Base-by-base conservation (phyloP, 1,284 basidiomycete genomes). In the Naganishia albida region DNA sequence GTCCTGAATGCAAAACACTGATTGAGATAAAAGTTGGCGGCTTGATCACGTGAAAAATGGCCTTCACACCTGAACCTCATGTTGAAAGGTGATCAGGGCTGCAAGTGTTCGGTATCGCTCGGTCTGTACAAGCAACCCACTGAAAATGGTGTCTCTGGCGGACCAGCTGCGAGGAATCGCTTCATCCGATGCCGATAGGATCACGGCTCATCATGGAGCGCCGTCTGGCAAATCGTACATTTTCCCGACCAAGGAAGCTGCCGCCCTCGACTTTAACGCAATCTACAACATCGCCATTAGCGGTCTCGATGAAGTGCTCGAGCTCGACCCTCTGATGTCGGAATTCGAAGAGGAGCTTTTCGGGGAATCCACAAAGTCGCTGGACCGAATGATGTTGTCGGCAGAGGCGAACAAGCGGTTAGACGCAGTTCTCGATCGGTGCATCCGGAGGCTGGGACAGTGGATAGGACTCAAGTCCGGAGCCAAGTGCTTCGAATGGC, bases 401-500 rank as follows among this genome's bases (percentile, higher is more conserved):
- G 75, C 81, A 46, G 86, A 90, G 34, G 85, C 85, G 67, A 88
- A 87, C 67, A 81, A 81, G 3, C 80, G 81, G 1, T 82, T 97
- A 62, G 81, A 83, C 50, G 52, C 40, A n/a, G 67, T 68, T 0
- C 66, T 80, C 40, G 73, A 63, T 18, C 81, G 81, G 8, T 90
- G 92, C 71, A 75, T 98, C 40, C 78, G 85, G 44, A 77, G 88
- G 39, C 80, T 99, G 2, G 90, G 91, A 1, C 87, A 86, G 18
- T 90, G 89, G 81, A 79, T 99, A 42, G 83, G 93, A 76, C 88
- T 93, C 63, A 83, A 86, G 63, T 89, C 91, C 1, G 85, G 91
- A 0, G 88, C 88, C 44, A 93, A 90, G 77, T 86, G 91, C n/a
- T 75, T 99, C 39, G 95, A 99, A 76, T 99, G 95, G 95, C 85